These are phyloP conservation scores for Cochlearia excelsa DNA, from an alignment of 345 rosid genomes.

Conservation along the genomic window DNA sequence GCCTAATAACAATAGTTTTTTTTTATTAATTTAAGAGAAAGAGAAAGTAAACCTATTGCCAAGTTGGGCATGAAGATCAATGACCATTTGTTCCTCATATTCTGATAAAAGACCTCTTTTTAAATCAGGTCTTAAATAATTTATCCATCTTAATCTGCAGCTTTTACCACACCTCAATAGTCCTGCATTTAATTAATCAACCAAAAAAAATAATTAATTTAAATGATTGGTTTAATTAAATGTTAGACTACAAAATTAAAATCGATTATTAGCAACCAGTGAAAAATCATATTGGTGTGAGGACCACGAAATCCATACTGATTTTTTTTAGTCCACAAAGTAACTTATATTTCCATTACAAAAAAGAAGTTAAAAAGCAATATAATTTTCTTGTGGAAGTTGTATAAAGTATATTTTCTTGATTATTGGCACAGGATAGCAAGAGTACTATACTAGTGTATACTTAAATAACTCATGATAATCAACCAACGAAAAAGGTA, in stretches of 20 bases:
- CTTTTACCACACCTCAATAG: slow-evolving; percentile 91
- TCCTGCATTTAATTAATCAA: slow-evolving; percentile 46
- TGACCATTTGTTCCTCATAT: slow-evolving; percentile 76
- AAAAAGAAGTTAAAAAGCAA: neutral
- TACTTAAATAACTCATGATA: neutral
- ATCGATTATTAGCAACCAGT: slow-evolving; percentile 2
- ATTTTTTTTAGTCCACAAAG: slow-evolving; percentile 13
- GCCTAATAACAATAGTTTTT: no score
- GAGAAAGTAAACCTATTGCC: slow-evolving; percentile 71
- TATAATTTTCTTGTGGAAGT: neutral
- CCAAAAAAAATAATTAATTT: neutral
- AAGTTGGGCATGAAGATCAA: slow-evolving; percentile 89
- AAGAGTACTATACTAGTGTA: neutral
- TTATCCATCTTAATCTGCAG: slow-evolving; percentile 94
- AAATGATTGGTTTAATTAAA: neutral
- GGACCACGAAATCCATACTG: no score
- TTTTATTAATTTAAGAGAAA: neutral
- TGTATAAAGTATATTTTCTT: no score
- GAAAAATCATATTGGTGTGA: neutral
- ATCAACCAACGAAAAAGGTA: neutral
- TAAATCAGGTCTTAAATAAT: slow-evolving; percentile 86
- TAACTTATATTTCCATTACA: neutral
- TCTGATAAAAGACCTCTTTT: slow-evolving; percentile 94
- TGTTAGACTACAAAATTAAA: neutral
- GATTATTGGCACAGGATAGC: neutral